Conservation (phyloP, 73 alveolate species). For the Durusdinium trenchii region DNA sequence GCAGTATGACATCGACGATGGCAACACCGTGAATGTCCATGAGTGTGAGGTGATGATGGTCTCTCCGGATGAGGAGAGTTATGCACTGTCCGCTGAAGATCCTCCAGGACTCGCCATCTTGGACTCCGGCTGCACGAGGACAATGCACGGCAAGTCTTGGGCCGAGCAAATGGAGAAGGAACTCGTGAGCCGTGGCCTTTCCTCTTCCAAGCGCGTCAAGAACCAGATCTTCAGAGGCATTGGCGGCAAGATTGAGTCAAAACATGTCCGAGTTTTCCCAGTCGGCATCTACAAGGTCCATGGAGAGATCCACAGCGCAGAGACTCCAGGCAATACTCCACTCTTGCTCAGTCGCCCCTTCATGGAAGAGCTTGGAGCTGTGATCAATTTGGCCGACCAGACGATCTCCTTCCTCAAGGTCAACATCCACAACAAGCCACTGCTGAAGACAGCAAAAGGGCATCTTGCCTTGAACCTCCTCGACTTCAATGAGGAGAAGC, state of each 20-base stretch:
- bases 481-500: no score
- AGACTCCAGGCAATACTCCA: neutral
- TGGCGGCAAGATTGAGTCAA: neutral
- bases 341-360: neutral
- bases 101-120: slow-evolving; percentile 29
- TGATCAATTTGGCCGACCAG: neutral
- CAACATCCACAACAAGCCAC: neutral
- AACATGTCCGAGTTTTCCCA: neutral
- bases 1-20: neutral
- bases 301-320: neutral
- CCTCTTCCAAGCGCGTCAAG: neutral
- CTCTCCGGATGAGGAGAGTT: neutral
- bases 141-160: slow-evolving; percentile 9
- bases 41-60: slow-evolving; percentile 75
- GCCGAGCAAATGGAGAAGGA: neutral
- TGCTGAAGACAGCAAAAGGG: neutral
- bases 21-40: neutral
- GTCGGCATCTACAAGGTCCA: neutral
- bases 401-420: neutral
- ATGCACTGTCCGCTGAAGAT: neutral
- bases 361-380: slow-evolving; percentile 51
- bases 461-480: neutral
- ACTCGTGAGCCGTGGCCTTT: neutral
- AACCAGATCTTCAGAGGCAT: slow-evolving; percentile 5
- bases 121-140: slow-evolving; percentile 23